Evolutionary conservation across 257 asterid species (phyloP).

Genomic region (Parsonsia alboflavescens): DNA sequence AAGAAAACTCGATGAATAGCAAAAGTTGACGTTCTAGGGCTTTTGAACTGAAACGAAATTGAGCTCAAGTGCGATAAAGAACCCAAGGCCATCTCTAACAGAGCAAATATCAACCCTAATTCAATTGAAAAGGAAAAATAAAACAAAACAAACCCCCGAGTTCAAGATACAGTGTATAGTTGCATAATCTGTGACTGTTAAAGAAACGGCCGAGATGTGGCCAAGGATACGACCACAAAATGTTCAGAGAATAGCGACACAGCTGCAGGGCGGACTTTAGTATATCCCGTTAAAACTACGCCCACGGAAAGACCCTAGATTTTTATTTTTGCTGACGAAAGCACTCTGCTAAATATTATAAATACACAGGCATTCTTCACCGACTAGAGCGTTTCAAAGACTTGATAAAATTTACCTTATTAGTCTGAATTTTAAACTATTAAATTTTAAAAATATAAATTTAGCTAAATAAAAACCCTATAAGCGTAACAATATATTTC

Average conservation of each 20-base stretch:
- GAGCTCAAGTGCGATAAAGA: conserved; percentile 26
- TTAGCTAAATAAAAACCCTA: background rate
- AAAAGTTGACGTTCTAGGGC: conserved; percentile 31
- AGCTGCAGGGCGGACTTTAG: background rate
- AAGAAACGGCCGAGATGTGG: background rate
- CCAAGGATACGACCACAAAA: conserved; percentile 16
- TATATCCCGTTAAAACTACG: background rate
- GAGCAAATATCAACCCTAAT: background rate
- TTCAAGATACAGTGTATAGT: background rate
- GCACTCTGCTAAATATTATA: background rate
- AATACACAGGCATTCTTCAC: background rate
- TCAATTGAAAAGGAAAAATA: too few species aligned
- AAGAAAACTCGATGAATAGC: conserved; percentile 22
- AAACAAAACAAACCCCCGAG: too few species aligned
- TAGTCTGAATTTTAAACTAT: background rate
- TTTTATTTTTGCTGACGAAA: background rate
- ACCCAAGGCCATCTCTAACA: conserved; percentile 42
- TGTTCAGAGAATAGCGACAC: background rate
- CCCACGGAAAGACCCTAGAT: background rate
- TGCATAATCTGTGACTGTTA: conserved; percentile 2
- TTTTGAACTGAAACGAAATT: conserved; percentile 30
- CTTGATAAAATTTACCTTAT: background rate
- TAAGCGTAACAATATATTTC: too few species aligned
- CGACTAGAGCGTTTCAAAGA: background rate
- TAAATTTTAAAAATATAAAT: too few species aligned